phyloP scores from a whole-genome alignment of 2,329 filamentous ascomycete species.

The Microdochium trichocladiopsis region DNA sequence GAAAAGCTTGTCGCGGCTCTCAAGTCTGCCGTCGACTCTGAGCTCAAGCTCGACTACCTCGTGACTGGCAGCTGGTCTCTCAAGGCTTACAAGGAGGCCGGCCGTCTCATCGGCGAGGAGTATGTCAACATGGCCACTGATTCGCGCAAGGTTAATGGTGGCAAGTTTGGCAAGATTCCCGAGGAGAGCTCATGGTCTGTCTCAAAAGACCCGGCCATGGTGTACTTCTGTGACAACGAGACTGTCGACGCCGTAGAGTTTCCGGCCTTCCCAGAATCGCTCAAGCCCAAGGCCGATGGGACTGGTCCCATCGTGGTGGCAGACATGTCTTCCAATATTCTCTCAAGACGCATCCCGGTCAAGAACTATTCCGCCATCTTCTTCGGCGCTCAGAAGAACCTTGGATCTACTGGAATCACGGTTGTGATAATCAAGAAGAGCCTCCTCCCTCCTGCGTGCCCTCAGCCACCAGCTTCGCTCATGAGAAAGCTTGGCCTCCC shows the following conservation, averaged over 20 bases:
- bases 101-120: constrained; percentile 67
- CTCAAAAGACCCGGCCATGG: constrained; percentile 60
- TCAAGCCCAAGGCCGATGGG: constrained; percentile 51
- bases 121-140: constrained; percentile 77
- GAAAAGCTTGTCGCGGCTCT: constrained; percentile 51
- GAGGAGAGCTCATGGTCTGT: constrained; percentile 71
- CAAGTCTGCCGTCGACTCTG: constrained; percentile 55
- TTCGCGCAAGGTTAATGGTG: constrained; percentile 55
- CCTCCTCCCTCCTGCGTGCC: constrained; percentile 60
- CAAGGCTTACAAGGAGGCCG: constrained; percentile 81
- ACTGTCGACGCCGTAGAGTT: constrained; percentile 93
- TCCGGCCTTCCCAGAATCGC: constrained; percentile 56
- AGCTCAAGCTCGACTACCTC: constrained; percentile 81
- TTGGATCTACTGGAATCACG: constrained; percentile 79
- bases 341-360: constrained; percentile 71
- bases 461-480: constrained; percentile 60
- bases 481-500: constrained; percentile 70
- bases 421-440: constrained; percentile 79
- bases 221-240: constrained; percentile 93
- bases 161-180: constrained; percentile 83
- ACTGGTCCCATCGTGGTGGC: constrained; percentile 73
- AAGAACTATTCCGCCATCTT: constrained; percentile 79
- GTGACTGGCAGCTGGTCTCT: constrained; percentile 87
- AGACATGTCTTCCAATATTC: constrained; percentile 93
- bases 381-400: constrained; percentile 92